phyloP scores from a whole-genome alignment of 2,329 filamentous ascomycete genomes.

The Fonsecaea nubica region DNA sequence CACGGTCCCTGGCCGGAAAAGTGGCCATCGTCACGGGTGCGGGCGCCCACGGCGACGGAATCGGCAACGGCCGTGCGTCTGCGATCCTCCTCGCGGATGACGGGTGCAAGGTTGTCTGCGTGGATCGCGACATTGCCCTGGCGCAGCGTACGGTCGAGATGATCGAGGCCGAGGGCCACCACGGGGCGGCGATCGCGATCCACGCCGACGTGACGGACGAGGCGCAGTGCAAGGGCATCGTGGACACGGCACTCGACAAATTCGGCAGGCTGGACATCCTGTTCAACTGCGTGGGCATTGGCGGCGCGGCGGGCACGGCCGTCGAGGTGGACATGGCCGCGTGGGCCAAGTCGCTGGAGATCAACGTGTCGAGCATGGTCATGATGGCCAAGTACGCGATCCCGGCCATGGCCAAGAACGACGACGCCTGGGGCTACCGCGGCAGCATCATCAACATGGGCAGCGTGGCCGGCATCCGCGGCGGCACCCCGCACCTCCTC shows the following conservation, averaged over 20 bases:
- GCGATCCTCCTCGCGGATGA: conserved; percentile 66
- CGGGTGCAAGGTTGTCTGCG: conserved; percentile 64
- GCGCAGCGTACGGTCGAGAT: conserved; percentile 63
- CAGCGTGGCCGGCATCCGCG: conserved; percentile 64
- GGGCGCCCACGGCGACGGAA: conserved; percentile 62
- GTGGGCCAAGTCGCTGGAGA: conserved; percentile 64
- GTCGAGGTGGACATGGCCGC: conserved; percentile 65
- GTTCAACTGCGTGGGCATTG: conserved; percentile 69
- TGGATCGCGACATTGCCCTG: conserved; percentile 59
- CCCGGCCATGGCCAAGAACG: conserved; percentile 64
- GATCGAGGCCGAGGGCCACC: conserved; percentile 49
- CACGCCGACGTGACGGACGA: conserved; percentile 63
- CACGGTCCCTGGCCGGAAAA: conserved; percentile 32
- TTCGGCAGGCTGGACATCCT: conserved; percentile 68
- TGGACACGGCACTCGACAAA: conserved; percentile 50
- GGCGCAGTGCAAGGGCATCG: conserved; percentile 56
- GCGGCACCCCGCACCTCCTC: conserved; percentile 60
- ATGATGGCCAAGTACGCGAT: conserved; percentile 68
- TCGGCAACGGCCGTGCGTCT: conserved; percentile 66
- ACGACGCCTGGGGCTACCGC: conserved; percentile 49
- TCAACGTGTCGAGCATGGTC: conserved; percentile 71
- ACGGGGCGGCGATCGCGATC: conserved; percentile 53
- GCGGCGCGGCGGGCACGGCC: conserved; percentile 65
- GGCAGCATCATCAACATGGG: conserved; percentile 69
- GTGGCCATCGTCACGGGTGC: conserved; percentile 66